Conservation (phyloP, 2,329 filamentous ascomycete species). For the Aureobasidium namibiae region DNA sequence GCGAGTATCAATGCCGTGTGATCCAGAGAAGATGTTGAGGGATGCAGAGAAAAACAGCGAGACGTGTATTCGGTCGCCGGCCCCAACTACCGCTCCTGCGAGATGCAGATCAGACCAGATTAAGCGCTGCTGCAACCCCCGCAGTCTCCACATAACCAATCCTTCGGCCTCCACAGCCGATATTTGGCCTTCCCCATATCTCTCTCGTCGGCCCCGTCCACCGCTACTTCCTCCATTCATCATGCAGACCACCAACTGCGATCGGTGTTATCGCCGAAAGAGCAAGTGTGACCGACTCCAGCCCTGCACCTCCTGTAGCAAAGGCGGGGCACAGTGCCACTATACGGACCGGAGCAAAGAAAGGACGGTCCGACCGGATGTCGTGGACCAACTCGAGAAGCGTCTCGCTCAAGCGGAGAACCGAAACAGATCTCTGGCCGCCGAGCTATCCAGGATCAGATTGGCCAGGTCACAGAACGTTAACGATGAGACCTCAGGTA, state of each 20-base stretch:
- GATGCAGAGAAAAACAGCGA: not conserved
- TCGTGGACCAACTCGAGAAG: conserved; percentile 30
- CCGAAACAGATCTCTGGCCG: conserved; percentile 22
- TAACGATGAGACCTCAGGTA: not conserved
- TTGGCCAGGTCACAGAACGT: not conserved
- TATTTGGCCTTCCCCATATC: not conserved
- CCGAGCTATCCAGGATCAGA: conserved; percentile 14
- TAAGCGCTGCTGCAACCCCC: not conserved
- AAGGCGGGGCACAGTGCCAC: conserved; percentile 27
- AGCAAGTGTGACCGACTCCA: conserved; percentile 34
- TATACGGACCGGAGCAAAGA: conserved; percentile 27
- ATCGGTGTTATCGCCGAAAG: conserved; percentile 35
- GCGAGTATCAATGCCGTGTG: not conserved
- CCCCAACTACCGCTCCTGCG: not conserved
- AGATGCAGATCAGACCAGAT: not conserved
- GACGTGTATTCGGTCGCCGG: not conserved
- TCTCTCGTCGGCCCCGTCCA: not conserved
- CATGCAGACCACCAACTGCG: conserved; percentile 22
- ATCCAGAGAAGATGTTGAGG: not conserved
- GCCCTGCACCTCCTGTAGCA: conserved; percentile 32
- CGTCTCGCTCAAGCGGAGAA: conserved; percentile 27
- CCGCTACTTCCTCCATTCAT: not conserved
- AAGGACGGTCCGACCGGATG: conserved; percentile 23
- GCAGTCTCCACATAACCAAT: not conserved
- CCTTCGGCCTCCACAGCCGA: not conserved